Conservation (phyloP, 2,329 filamentous ascomycete species). For the Sporothrix brunneoviolacea region DNA sequence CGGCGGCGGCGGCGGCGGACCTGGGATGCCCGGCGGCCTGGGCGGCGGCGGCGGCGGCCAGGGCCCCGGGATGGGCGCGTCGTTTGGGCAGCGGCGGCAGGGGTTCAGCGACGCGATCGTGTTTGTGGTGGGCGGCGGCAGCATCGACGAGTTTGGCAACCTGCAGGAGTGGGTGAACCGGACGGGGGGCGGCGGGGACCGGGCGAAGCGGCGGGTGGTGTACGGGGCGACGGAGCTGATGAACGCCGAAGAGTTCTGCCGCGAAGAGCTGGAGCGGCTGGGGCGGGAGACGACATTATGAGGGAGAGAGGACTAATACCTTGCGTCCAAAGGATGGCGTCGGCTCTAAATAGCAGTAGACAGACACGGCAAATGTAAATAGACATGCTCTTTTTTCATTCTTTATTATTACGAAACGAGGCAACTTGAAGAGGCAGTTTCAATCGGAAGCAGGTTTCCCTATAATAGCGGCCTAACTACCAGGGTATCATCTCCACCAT, state of each 20-base stretch:
- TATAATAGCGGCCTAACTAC: no score
- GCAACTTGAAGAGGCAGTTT: no score
- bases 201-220: constrained; percentile 71
- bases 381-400: no score
- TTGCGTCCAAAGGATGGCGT: no score
- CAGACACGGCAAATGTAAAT: no score
- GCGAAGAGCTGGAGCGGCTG: constrained; percentile 55
- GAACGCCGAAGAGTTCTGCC: constrained; percentile 61
- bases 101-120: constrained; percentile 86
- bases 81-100: constrained; percentile 83
- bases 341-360: no score
- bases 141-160: constrained; percentile 98
- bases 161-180: constrained; percentile 90
- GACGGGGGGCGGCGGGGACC: constrained; percentile 48
- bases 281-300: constrained; percentile 46
- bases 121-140: constrained; percentile 92
- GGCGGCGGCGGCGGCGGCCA: constrained; percentile 28
- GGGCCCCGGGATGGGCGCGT: constrained; percentile 62
- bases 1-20: constrained; percentile 34
- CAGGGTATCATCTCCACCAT: no score
- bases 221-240: constrained; percentile 88
- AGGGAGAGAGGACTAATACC: not conserved
- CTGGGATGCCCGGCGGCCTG: constrained; percentile 18
- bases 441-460: no score
- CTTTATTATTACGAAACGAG: no score